A percentile compares a stretch with the other conserved stretches of the same genome.
phyloP scores from a whole-genome alignment of 2,329 filamentous ascomycete species.

The Ampelomyces quisqualis region DNA sequence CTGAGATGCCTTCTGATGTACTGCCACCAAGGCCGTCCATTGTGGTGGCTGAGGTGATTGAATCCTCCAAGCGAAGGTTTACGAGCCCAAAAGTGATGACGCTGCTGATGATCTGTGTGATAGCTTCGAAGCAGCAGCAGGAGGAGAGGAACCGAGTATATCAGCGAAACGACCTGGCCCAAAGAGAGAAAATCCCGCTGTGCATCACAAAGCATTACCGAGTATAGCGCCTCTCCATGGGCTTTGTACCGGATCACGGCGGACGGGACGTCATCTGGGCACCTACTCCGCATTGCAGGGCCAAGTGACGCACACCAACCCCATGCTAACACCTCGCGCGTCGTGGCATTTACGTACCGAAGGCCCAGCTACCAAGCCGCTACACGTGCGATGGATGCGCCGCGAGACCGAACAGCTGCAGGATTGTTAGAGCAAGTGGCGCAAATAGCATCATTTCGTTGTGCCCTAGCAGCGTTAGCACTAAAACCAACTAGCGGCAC shows the following conservation, averaged over 20 bases:
- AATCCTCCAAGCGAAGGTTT: too few relatives aligned
- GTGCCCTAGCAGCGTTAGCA: slow-evolving; percentile 27
- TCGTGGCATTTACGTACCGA: slow-evolving; percentile 20
- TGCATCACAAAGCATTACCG: slow-evolving; percentile 2
- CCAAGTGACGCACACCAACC: slow-evolving; percentile 14
- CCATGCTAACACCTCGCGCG: slow-evolving; percentile 11
- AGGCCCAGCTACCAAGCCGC: slow-evolving; percentile 9
- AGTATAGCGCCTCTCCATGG: neutral
- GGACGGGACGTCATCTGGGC: slow-evolving; percentile 4
- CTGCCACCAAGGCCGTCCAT: slow-evolving; percentile 13
- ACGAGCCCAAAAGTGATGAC: neutral
- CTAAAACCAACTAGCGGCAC: slow-evolving; percentile 6
- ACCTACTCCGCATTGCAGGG: neutral
- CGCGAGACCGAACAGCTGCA: slow-evolving; percentile 29
- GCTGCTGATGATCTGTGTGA: neutral
- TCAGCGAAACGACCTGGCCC: neutral
- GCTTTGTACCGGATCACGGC: slow-evolving; percentile 7
- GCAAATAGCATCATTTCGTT: slow-evolving; percentile 38
- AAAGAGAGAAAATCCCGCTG: neutral
- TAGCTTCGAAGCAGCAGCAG: neutral
- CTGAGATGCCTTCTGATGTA: slow-evolving; percentile 14
- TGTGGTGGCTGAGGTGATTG: slow-evolving; percentile 17
- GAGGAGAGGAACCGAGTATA: too few relatives aligned
- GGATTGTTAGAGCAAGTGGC: slow-evolving; percentile 30
- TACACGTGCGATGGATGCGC: slow-evolving; percentile 19